Percentiles rank a stretch among this genome's conserved stretches.
Evolutionary conservation across 169 alveolate species (phyloP).

Genomic region (Eimeria brunetti): DNA sequence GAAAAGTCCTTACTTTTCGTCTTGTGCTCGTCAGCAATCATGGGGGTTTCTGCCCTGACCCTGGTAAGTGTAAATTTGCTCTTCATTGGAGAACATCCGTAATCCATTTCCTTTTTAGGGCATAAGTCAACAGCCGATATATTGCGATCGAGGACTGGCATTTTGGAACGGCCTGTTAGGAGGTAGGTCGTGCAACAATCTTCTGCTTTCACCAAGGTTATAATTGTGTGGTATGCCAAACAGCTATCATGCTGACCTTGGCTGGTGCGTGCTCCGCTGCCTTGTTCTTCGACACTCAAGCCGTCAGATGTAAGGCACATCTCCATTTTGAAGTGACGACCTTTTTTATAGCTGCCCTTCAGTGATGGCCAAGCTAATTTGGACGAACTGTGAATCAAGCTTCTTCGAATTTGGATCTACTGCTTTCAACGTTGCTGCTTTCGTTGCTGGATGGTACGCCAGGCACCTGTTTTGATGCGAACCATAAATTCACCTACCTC

Average conservation of each 20-base stretch:
- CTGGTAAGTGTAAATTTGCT: slow-evolving; percentile 23
- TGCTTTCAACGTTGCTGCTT: slow-evolving; percentile 39
- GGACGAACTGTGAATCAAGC: slow-evolving; percentile 73
- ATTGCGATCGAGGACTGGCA: slow-evolving; percentile 55
- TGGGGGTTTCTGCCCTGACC: slow-evolving; percentile 51
- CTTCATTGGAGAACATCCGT: not conserved
- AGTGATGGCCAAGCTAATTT: slow-evolving; percentile 56
- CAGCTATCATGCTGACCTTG: slow-evolving; percentile 46
- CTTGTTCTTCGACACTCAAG: slow-evolving; percentile 67
- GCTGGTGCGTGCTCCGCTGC: slow-evolving; percentile 69
- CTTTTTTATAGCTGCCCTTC: not conserved
- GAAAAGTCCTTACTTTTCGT: slow-evolving; percentile 50
- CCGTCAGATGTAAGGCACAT: slow-evolving; percentile 30
- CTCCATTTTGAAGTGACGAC: not conserved
- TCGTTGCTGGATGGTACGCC: slow-evolving; percentile 46
- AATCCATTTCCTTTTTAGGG: not conserved
- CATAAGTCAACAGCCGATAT: slow-evolving; percentile 62
- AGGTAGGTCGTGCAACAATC: not conserved
- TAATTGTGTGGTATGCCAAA: not conserved
- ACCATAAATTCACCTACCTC: not conserved
- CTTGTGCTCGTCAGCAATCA: slow-evolving; percentile 68
- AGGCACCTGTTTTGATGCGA: not conserved
- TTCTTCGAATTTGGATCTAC: slow-evolving; percentile 47
- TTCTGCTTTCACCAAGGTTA: not conserved
- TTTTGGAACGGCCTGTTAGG: slow-evolving; percentile 70